phyloP scores from a whole-genome alignment of 78 protist species.

The Pelomyxa schiedti region DNA sequence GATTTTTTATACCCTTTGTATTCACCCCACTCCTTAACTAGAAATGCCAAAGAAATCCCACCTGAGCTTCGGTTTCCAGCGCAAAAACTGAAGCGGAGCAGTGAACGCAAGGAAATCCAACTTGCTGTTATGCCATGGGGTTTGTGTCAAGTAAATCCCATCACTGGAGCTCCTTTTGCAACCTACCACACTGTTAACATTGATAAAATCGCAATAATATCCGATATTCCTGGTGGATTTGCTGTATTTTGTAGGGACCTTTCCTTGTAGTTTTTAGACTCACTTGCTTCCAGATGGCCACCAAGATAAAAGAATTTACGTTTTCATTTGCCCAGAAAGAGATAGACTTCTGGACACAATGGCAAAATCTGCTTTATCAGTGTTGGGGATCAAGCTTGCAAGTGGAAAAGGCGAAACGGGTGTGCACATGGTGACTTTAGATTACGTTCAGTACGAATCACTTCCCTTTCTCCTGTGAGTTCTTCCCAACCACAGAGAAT shows the following conservation, averaged over 20 bases:
- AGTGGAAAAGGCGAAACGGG: too few relatives aligned
- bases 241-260: background rate
- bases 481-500: too few relatives aligned
- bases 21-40: too few relatives aligned
- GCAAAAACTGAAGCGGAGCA: background rate
- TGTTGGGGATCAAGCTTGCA: too few relatives aligned
- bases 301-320: background rate
- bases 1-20: too few relatives aligned
- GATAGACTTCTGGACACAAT: background rate
- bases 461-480: too few relatives aligned
- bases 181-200: background rate
- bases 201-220: background rate
- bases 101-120: background rate
- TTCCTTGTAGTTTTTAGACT: background rate
- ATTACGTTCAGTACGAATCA: too few relatives aligned
- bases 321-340: background rate
- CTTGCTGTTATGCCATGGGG: background rate
- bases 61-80: background rate
- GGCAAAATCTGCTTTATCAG: background rate
- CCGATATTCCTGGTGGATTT: background rate
- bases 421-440: too few relatives aligned
- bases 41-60: too few relatives aligned
- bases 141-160: background rate
- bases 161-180: background rate
- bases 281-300: background rate